A percentile compares a stretch with the other conserved stretches of the same genome.
Evolutionary conservation across 139 green algal species (phyloP).

Genomic region (Picochlorum sp.): DNA sequence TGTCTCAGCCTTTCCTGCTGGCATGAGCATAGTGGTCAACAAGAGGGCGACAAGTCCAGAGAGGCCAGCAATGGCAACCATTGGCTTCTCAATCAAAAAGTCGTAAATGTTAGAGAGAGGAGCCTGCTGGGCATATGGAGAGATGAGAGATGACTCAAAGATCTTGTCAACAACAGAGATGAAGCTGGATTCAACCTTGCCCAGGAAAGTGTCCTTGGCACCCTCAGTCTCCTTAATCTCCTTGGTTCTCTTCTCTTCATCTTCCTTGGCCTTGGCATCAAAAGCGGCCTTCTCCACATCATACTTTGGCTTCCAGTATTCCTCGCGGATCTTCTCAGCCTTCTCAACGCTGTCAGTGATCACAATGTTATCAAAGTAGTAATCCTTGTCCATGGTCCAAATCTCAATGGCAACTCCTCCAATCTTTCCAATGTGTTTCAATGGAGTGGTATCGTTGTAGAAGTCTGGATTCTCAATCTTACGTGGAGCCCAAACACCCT

Average conservation of each 20-base stretch:
- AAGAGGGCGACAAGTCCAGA: neutral
- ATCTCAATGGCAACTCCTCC: conserved; percentile 78
- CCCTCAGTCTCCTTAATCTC: conserved; percentile 10
- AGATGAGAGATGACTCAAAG: conserved; percentile 2
- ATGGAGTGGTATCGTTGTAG: conserved; percentile 41
- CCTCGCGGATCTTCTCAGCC: conserved; percentile 37
- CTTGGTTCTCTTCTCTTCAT: conserved; percentile 27
- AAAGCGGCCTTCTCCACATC: conserved; percentile 31
- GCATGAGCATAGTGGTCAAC: conserved; percentile 8
- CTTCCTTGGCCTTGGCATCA: conserved; percentile 17
- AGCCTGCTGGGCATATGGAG: neutral
- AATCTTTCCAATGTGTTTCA: conserved; percentile 52
- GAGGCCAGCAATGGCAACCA: conserved; percentile 7
- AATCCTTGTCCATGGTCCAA: conserved; percentile 71
- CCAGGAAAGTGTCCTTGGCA: neutral
- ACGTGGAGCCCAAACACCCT: conserved; percentile 60
- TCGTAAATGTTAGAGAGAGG: neutral
- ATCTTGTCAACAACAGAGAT: neutral
- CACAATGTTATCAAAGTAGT: conserved; percentile 79
- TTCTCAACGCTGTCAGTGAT: conserved; percentile 44
- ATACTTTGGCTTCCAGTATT: conserved; percentile 50
- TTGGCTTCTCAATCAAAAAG: neutral
- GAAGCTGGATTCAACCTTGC: neutral
- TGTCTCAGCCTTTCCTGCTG: neutral
- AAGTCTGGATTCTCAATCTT: conserved; percentile 75